Evolutionary conservation across 192 early-diverging fungal genomes (phyloP).

Genomic region (Coemansia sp.): DNA sequence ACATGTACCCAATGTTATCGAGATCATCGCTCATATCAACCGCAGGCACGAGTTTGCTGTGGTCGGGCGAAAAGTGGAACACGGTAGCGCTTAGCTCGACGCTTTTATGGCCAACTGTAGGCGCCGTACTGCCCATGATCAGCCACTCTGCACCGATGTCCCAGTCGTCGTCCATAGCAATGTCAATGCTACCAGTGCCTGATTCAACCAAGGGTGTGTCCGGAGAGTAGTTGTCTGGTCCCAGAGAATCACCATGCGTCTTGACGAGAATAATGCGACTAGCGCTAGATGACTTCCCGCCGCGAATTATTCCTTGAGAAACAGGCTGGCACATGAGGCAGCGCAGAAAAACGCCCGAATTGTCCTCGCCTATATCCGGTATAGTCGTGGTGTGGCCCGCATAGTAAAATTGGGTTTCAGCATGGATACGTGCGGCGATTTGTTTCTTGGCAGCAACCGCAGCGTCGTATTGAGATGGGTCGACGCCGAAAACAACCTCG

Average conservation of each 20-base stretch:
- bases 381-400: background rate
- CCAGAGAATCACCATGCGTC: too few species aligned
- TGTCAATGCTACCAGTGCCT: too few species aligned
- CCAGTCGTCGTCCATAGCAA: constrained; percentile 32
- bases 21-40: constrained; percentile 19
- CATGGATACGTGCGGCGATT: constrained; percentile 15
- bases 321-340: constrained; percentile 51
- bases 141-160: constrained; percentile 48
- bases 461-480: constrained; percentile 18
- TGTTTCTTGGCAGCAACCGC: constrained; percentile 14
- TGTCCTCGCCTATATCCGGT: background rate
- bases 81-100: constrained; percentile 12
- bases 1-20: constrained; percentile 38
- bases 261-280: constrained; percentile 34
- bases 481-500: constrained; percentile 42
- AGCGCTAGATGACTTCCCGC: background rate
- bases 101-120: background rate
- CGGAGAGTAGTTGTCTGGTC: too few species aligned
- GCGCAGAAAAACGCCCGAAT: constrained; percentile 5
- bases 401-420: constrained; percentile 8
- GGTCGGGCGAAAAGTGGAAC: constrained; percentile 11
- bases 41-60: constrained; percentile 16
- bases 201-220: too few species aligned
- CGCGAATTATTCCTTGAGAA: constrained; percentile 20
- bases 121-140: constrained; percentile 33